Percentiles rank a stretch among this genome's conserved stretches.
Evolutionary conservation across 148 eudicot genomes (phyloP).

Genomic region (Fagopyrum esculentum): DNA sequence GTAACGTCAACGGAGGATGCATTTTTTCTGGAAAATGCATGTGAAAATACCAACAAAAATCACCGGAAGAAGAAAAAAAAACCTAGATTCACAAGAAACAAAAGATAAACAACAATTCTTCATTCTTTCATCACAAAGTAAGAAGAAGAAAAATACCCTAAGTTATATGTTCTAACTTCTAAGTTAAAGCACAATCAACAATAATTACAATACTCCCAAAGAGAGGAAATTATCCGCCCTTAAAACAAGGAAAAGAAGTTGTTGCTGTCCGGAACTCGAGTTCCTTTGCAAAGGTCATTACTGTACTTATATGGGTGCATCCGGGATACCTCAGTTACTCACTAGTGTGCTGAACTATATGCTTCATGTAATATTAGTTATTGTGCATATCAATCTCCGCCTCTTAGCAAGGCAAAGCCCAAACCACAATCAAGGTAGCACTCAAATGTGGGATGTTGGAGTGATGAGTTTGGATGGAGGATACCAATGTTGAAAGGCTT

Average conservation of each 20-base stretch:
- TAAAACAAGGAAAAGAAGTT: neutral
- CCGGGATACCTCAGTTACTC: too few relatives aligned
- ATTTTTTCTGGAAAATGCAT: constrained; percentile 21
- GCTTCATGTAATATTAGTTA: too few relatives aligned
- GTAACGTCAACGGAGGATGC: constrained; percentile 86
- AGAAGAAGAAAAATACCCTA: neutral
- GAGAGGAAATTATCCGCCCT: neutral
- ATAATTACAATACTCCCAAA: neutral
- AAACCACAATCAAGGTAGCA: too few relatives aligned
- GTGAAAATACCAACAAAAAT: neutral
- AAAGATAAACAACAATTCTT: neutral
- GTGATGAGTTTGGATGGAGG: too few relatives aligned
- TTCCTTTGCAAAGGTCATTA: neutral
- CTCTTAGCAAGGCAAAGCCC: too few relatives aligned
- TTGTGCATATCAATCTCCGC: too few relatives aligned
- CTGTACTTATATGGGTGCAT: too few relatives aligned
- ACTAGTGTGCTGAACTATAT: too few relatives aligned
- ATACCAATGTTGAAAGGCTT: too few relatives aligned
- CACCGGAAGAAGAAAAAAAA: too few relatives aligned
- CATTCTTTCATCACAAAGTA: neutral
- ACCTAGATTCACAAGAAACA: neutral
- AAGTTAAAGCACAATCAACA: too few relatives aligned
- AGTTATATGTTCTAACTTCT: neutral
- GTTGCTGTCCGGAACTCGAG: neutral
- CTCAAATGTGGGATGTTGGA: too few relatives aligned